Conservation (phyloP, 75 land plant species). For the Azolla pinnata region DNA sequence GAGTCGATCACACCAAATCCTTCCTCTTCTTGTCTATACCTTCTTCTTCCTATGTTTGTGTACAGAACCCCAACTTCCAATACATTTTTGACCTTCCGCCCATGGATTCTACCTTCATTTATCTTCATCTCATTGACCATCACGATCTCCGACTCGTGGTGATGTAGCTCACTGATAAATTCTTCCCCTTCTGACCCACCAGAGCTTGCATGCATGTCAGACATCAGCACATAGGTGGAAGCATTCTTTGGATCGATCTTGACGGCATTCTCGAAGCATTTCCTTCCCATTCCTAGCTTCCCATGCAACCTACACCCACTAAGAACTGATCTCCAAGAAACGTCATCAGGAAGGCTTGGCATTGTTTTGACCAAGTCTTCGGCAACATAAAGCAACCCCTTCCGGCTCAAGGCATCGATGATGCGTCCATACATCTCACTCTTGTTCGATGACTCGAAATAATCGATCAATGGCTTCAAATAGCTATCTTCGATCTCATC, state of each 20-base stretch:
- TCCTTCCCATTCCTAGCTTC: neutral
- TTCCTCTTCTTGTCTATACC: too few species aligned
- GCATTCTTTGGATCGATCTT: neutral
- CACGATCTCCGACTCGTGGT: neutral
- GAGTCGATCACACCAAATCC: too few species aligned
- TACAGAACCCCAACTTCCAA: too few species aligned
- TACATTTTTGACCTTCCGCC: too few species aligned
- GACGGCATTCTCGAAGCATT: neutral
- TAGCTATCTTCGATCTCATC: too few species aligned
- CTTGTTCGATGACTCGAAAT: neutral
- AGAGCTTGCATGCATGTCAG: neutral
- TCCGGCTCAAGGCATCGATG: neutral
- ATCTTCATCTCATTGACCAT: too few species aligned
- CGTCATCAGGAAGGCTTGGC: neutral
- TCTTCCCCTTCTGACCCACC: conserved; percentile 9
- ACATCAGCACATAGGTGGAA: conserved; percentile 1
- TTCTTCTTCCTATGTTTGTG: too few species aligned
- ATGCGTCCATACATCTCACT: neutral
- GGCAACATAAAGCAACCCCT: neutral
- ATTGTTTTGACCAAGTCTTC: neutral
- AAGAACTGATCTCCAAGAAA: neutral
- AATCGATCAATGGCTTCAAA: conserved; percentile 1
- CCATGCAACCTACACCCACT: neutral
- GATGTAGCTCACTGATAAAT: neutral
- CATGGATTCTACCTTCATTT: too few species aligned